Evolutionary conservation across 768 basidiomycete species (phyloP).

Genomic region (Xerocomellus amylosporus): DNA sequence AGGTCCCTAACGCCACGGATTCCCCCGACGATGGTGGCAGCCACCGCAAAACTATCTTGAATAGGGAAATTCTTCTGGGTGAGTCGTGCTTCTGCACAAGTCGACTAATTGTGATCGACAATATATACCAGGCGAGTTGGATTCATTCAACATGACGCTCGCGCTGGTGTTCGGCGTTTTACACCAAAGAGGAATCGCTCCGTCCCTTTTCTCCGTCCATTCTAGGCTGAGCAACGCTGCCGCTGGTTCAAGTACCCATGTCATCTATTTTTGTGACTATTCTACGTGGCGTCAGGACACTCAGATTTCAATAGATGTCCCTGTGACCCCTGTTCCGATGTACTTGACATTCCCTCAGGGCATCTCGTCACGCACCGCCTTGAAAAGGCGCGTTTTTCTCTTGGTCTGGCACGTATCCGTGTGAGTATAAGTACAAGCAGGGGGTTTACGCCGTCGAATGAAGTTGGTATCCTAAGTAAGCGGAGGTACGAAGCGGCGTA

Average conservation of each 20-base stretch:
- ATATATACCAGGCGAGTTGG: constrained; percentile 25
- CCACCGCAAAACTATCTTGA: constrained; percentile 25
- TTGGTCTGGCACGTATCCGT: constrained; percentile 37
- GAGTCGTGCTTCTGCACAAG: constrained; percentile 13
- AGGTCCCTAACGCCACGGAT: constrained; percentile 38
- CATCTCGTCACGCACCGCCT: constrained; percentile 21
- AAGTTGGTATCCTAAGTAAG: constrained; percentile 1
- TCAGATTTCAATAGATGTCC: constrained; percentile 21
- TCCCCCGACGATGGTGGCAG: constrained; percentile 29
- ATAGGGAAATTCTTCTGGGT: constrained; percentile 37
- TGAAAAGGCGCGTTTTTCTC: constrained; percentile 31
- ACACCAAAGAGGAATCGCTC: constrained; percentile 37
- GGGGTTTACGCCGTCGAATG: constrained; percentile 20
- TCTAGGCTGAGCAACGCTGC: constrained; percentile 13
- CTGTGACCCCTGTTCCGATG: constrained; percentile 34
- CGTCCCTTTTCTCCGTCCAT: constrained; percentile 36
- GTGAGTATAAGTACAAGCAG: constrained; percentile 28
- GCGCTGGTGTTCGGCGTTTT: constrained; percentile 36
- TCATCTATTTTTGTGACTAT: constrained; percentile 29
- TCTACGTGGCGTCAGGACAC: neutral
- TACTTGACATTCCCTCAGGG: constrained; percentile 16
- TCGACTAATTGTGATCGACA: neutral
- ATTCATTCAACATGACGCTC: constrained; percentile 29
- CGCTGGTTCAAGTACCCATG: constrained; percentile 2
- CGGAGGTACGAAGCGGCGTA: too few species aligned